Base-by-base conservation (phyloP, 1,284 basidiomycete species). In the Phylloboletellus chloephorus region DNA sequence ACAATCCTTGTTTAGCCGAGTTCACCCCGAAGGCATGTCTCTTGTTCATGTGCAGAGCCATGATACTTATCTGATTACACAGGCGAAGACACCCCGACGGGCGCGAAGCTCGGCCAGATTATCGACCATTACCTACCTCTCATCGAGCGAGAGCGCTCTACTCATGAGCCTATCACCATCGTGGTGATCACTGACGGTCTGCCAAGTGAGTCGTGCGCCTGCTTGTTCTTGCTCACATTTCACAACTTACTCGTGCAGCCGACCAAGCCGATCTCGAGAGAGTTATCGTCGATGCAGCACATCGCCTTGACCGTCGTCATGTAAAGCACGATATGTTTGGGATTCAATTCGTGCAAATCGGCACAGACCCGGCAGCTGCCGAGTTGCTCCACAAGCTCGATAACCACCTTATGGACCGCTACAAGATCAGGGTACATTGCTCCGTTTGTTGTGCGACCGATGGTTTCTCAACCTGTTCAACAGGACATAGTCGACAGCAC, bases 331-430 rank as follows among this genome's bases (percentile, higher is more conserved):
- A 56, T 47, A 68, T 54, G 52, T 63, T 77, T 19, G 70, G 73
- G 21, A 65, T 78, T 23, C 71, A 73, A 25, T 76, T 78, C 46
- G 67, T 74, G 30, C 75, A 79, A 45, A 68, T 77, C 29, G 74
- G 75, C 0, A 60, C 66, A 8, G 71, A 74, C 43, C 50, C 55
- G 0, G 61, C 57, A 20, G 76, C 74, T 1, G 59, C 71, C 0
- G 63, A 64, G n/a, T 60, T 67, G n/a, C 54, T 76, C 33, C 59
- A 56, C 37, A 63, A 59, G 30, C 52, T 78, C 5, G 76, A 78
- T 35, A 65, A 72, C 41, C 61, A 67, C n/a, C 63, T 75, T 17
- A 57, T 60, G 25, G 45, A 30, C 4, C 49, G 44, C 2, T 61
- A 70, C 49, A 57, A 60, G 37, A 63, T 68, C 37, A 59, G 69